Conservation (phyloP, 2,329 filamentous ascomycete genomes). For the Epichloe uncinata region DNA sequence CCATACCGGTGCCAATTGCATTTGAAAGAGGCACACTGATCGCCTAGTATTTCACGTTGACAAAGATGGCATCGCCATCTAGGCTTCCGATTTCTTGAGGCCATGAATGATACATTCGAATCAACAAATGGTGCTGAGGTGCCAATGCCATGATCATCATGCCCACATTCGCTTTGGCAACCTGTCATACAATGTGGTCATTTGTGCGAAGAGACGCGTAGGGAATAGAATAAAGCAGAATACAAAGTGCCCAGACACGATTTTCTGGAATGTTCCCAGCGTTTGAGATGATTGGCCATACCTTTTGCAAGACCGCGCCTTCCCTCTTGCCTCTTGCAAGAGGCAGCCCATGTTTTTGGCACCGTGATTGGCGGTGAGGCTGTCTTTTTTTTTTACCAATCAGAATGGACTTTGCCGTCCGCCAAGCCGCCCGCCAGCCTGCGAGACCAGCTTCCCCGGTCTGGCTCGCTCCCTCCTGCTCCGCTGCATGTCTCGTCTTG, state of each 20-base stretch:
- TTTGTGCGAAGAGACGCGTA: not conserved
- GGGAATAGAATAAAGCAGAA: not conserved
- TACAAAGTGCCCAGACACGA: not conserved
- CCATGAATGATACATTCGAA: not conserved
- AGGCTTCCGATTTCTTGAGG: too few relatives aligned
- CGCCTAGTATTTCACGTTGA: not conserved
- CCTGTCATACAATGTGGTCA: not conserved
- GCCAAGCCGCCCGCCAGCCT: not conserved
- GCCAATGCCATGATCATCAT: not conserved
- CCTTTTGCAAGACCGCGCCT: not conserved
- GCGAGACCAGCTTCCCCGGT: not conserved
- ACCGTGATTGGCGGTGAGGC: slow-evolving; percentile 1
- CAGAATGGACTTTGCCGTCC: not conserved
- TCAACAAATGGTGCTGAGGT: not conserved
- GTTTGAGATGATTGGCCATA: too few relatives aligned
- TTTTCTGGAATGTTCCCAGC: too few relatives aligned
- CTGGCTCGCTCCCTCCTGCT: not conserved
- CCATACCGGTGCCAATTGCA: not conserved
- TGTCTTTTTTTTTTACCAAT: slow-evolving; percentile 3
- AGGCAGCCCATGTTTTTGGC: slow-evolving; percentile 4
- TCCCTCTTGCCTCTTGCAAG: not conserved
- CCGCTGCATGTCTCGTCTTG: slow-evolving; percentile 6
- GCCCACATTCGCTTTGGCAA: not conserved
- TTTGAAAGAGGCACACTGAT: not conserved
- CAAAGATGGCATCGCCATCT: not conserved